These are phyloP conservation scores for Pleomassaria siparia DNA, from an alignment of 2,329 filamentous ascomycete species.

Conservation along the genomic window DNA sequence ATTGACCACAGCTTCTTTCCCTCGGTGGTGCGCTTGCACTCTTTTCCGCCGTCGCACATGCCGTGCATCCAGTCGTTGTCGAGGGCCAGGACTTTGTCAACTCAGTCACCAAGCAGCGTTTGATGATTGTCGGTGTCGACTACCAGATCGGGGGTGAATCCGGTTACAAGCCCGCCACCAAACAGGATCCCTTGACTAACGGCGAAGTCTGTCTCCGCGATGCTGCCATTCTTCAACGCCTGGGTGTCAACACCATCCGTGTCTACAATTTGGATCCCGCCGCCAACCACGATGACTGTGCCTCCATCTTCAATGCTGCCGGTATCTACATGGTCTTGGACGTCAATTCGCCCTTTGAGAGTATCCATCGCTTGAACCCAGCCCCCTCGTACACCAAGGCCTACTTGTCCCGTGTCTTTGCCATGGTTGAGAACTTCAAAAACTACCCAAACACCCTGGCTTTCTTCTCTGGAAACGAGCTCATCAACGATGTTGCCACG, in stretches of 20 bases:
- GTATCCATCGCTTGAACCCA: constrained; percentile 58
- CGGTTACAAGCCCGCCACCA: constrained; percentile 54
- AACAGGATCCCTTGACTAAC: constrained; percentile 59
- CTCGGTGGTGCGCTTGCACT: constrained; percentile 30
- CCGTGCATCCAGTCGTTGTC: constrained; percentile 59
- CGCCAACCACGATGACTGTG: constrained; percentile 63
- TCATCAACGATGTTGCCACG: constrained; percentile 63
- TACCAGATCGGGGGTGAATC: constrained; percentile 57
- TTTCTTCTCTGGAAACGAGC: constrained; percentile 69
- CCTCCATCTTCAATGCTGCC: constrained; percentile 65
- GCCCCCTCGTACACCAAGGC: constrained; percentile 56
- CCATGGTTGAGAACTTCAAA: constrained; percentile 67
- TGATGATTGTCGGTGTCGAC: constrained; percentile 64
- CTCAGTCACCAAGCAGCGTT: constrained; percentile 57
- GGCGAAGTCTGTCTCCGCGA: constrained; percentile 61
- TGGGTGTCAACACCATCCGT: constrained; percentile 66
- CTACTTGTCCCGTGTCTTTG: constrained; percentile 62
- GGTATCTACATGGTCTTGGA: constrained; percentile 69
- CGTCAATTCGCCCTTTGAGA: constrained; percentile 64
- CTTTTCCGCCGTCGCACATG: constrained; percentile 49
- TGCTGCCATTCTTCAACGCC: constrained; percentile 63
- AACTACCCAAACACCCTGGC: constrained; percentile 65
- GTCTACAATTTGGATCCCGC: constrained; percentile 64
- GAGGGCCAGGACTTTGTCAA: constrained; percentile 64
- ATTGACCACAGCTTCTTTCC: constrained; percentile 25